phyloP scores from a whole-genome alignment of 2,329 filamentous ascomycete genomes.

The Claviceps sp. region DNA sequence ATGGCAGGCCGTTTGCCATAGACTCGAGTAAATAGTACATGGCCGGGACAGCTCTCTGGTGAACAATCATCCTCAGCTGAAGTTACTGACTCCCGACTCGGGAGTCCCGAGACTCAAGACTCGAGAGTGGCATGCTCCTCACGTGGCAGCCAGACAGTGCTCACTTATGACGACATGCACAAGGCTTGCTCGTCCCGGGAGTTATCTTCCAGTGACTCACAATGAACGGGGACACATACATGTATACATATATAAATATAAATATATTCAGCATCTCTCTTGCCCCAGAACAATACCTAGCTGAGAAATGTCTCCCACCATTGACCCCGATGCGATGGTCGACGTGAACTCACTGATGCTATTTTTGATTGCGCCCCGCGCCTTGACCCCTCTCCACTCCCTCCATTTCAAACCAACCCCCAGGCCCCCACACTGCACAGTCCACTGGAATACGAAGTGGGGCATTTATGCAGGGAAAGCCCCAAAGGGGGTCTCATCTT shows the following conservation, averaged over 20 bases:
- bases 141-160: background rate
- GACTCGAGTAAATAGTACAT: too few species aligned
- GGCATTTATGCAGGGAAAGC: background rate
- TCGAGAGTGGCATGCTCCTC: too few species aligned
- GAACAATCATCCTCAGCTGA: too few species aligned
- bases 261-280: background rate
- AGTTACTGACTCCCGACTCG: too few species aligned
- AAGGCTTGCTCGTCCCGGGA: background rate
- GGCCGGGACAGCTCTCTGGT: too few species aligned
- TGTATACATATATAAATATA: too few species aligned
- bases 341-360: background rate
- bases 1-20: too few species aligned
- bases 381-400: background rate
- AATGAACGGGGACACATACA: background rate
- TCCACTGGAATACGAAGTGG: background rate
- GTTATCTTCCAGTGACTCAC: background rate
- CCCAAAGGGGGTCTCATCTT: background rate
- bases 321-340: background rate
- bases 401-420: background rate
- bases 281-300: background rate
- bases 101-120: too few species aligned
- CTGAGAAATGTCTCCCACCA: background rate
- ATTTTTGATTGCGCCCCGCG: slow-evolving; percentile 5
- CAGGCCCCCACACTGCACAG: background rate
- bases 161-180: background rate